Evolutionary conservation across 2,329 filamentous ascomycete genomes (phyloP).

Genomic region (Aspergillus sclerotialis): DNA sequence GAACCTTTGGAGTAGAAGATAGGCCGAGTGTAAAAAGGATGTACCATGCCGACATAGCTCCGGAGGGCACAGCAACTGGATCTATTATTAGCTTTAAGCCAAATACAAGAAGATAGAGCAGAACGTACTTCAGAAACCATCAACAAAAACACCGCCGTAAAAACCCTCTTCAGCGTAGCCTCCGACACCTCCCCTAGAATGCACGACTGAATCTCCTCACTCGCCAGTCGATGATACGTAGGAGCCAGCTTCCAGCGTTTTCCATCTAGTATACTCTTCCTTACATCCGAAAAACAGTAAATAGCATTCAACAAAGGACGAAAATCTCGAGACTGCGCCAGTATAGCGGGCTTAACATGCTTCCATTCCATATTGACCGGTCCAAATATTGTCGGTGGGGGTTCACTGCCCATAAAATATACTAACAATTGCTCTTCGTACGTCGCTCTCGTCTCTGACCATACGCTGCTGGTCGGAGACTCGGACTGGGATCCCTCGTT

Average conservation of each 20-base stretch:
- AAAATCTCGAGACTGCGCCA: constrained; percentile 18
- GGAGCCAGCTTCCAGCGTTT: constrained; percentile 21
- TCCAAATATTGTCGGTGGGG: constrained; percentile 25
- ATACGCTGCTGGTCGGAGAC: constrained; percentile 4
- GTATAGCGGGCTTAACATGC: constrained; percentile 19
- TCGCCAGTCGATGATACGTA: constrained; percentile 23
- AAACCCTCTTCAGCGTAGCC: constrained; percentile 16
- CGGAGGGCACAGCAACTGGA: constrained; percentile 20
- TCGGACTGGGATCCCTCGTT: neutral
- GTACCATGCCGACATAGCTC: constrained; percentile 20
- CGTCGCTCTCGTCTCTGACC: constrained; percentile 12
- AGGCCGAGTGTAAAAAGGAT: constrained; percentile 25
- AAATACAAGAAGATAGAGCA: too few relatives aligned
- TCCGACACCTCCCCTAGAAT: constrained; percentile 20
- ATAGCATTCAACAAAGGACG: constrained; percentile 21
- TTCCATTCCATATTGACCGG: constrained; percentile 27
- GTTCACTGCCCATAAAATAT: constrained; percentile 20
- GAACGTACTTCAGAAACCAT: constrained; percentile 29
- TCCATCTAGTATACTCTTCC: constrained; percentile 19
- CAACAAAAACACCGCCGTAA: constrained; percentile 24
- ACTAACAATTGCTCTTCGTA: constrained; percentile 25
- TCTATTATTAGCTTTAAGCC: neutral
- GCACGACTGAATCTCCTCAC: constrained; percentile 22
- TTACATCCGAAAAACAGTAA: constrained; percentile 28
- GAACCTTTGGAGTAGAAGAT: constrained; percentile 23